Conservation (phyloP, 2,329 filamentous ascomycete species). For the Pseudogymnoascus sp. region DNA sequence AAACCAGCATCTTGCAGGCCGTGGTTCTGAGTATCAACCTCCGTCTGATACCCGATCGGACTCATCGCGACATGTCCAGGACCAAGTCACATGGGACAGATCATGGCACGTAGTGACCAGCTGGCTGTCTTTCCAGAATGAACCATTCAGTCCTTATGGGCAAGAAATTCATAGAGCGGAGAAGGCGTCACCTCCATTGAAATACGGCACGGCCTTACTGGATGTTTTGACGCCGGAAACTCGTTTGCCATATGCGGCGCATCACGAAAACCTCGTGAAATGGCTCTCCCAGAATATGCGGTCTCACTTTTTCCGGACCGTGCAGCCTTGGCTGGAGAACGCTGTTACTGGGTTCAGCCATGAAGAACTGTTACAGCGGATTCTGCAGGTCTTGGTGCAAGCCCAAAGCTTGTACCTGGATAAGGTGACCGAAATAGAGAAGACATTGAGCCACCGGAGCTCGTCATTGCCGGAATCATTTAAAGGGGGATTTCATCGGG, state of each 20-base stretch:
- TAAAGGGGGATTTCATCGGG: slow-evolving; percentile 45
- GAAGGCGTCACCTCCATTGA: slow-evolving; percentile 16
- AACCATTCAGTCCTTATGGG: slow-evolving; percentile 22
- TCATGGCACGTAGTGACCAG: slow-evolving; percentile 56
- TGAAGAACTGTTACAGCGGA: slow-evolving; percentile 40
- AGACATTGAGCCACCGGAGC: slow-evolving; percentile 34
- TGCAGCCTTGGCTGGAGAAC: slow-evolving; percentile 45
- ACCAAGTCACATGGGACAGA: slow-evolving; percentile 49
- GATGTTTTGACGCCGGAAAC: slow-evolving; percentile 42
- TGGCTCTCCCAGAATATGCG: slow-evolving; percentile 56
- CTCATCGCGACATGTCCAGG: slow-evolving; percentile 14
- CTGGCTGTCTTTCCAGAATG: slow-evolving; percentile 45
- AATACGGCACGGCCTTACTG: slow-evolving; percentile 44
- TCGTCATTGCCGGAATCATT: slow-evolving; percentile 31
- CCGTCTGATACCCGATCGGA: neutral
- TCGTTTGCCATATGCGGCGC: slow-evolving; percentile 40
- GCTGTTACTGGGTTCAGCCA: slow-evolving; percentile 31
- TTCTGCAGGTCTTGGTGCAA: slow-evolving; percentile 49
- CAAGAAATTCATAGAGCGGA: slow-evolving; percentile 32
- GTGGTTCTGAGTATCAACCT: neutral
- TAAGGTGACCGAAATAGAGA: slow-evolving; percentile 43
- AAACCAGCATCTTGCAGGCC: neutral
- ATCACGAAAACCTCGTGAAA: slow-evolving; percentile 47
- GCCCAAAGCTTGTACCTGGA: slow-evolving; percentile 49
- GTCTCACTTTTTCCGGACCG: slow-evolving; percentile 50